These are phyloP conservation scores for Cyberlindnera maritima DNA, from an alignment of 805 yeast genomes.

Conservation along the genomic window DNA sequence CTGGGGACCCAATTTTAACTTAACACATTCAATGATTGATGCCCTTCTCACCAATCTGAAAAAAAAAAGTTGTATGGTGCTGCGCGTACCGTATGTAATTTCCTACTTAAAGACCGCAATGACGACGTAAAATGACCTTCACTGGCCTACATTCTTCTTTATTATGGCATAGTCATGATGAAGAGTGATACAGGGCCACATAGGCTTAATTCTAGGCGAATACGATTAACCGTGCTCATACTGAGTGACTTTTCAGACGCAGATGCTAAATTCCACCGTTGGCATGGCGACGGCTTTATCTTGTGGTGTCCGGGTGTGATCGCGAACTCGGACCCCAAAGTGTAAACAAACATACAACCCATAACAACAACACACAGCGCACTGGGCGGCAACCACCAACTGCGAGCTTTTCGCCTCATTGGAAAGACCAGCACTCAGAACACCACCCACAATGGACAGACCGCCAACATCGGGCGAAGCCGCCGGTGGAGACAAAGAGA, in stretches of 20 bases:
- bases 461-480: not conserved
- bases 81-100: not conserved
- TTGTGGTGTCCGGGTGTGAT: slow-evolving; percentile 4
- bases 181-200: no score
- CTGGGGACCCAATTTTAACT: no score
- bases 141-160: no score
- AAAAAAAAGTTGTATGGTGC: not conserved
- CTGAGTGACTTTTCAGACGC: no score
- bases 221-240: no score
- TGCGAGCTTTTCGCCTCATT: not conserved
- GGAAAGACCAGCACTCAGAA: not conserved
- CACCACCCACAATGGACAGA: not conserved
- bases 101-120: no score
- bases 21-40: no score
- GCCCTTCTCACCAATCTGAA: not conserved
- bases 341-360: slow-evolving; percentile 2
- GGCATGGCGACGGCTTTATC: slow-evolving; percentile 3
- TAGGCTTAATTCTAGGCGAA: no score
- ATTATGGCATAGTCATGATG: no score
- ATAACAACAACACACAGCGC: not conserved
- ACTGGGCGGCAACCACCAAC: not conserved
- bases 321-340: not conserved
- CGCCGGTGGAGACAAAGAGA: not conserved
- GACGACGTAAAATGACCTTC: no score
- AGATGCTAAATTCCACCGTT: not conserved